These are phyloP conservation scores for Pyrenophora tritici-repentis DNA, from an alignment of 2,329 filamentous ascomycete genomes.

Conservation along the genomic window DNA sequence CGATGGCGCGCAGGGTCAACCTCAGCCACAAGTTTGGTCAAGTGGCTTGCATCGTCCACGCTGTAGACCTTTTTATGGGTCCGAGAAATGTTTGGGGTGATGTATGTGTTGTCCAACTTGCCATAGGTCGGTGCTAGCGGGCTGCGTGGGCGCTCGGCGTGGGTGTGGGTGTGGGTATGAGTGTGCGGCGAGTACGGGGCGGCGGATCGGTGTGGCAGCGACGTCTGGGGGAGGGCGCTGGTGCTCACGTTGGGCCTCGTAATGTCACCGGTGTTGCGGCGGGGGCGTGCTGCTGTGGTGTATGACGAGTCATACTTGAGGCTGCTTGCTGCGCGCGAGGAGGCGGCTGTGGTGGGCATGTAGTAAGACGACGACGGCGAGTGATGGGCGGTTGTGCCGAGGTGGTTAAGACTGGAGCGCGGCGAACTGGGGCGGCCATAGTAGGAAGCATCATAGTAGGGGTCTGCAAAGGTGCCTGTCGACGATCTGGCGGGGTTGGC, in stretches of 20 bases:
- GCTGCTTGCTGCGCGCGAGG: conserved; percentile 29
- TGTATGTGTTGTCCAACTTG: conserved; percentile 44
- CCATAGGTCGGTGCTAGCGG: conserved; percentile 47
- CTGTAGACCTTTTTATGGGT: conserved; percentile 56
- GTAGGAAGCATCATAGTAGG: conserved; percentile 40
- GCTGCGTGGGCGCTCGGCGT: conserved; percentile 47
- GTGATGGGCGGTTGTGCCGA: conserved; percentile 26
- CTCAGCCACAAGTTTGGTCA: conserved; percentile 45
- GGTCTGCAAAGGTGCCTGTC: conserved; percentile 45
- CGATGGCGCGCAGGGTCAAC: conserved; percentile 42
- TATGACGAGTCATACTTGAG: conserved; percentile 50
- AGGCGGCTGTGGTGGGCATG: conserved; percentile 31
- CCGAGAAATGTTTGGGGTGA: conserved; percentile 41
- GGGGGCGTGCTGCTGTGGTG: conserved; percentile 49
- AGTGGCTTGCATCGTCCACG: conserved; percentile 51
- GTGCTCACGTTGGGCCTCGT: conserved; percentile 44
- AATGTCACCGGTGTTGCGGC: conserved; percentile 51
- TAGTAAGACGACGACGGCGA: conserved; percentile 32
- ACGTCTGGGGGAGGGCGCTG: conserved; percentile 30
- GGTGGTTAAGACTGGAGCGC: conserved; percentile 41
- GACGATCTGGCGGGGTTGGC: conserved; percentile 43
- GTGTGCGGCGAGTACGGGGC: conserved; percentile 32
- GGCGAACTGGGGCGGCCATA: conserved; percentile 41
- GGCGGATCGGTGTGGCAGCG: conserved; percentile 40
- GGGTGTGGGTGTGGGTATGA: conserved; percentile 26